phyloP scores from a whole-genome alignment of 2,329 filamentous ascomycete species.

The Macrophomina phaseolina region DNA sequence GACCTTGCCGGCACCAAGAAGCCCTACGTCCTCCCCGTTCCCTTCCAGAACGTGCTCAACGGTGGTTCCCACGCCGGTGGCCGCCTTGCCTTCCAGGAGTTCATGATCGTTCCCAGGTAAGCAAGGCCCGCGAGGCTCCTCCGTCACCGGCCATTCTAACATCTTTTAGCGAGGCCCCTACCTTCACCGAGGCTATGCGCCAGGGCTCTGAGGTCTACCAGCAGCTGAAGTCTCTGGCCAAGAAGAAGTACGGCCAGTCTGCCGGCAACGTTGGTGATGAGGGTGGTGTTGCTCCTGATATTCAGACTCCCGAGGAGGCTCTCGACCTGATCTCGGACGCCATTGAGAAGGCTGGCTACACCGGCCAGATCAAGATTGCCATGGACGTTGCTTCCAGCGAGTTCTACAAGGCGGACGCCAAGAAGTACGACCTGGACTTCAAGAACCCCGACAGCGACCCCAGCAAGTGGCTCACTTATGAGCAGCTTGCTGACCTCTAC shows the following conservation, averaged over 20 bases:
- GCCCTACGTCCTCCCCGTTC: slow-evolving; percentile 62
- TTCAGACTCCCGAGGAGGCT: slow-evolving; percentile 95
- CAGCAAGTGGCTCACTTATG: slow-evolving; percentile 98
- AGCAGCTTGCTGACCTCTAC: slow-evolving; percentile 94
- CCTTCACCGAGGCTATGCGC: slow-evolving; percentile 94
- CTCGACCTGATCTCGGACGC: slow-evolving; percentile 93
- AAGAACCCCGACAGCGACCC: slow-evolving; percentile 99
- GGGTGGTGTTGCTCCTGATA: slow-evolving; percentile 99
- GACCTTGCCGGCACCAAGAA: slow-evolving; percentile 59
- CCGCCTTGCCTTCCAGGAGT: slow-evolving; percentile 70
- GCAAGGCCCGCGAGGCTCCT: slow-evolving; percentile 27
- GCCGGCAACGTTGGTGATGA: slow-evolving; percentile 99
- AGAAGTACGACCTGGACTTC: slow-evolving; percentile 99
- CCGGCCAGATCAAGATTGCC: slow-evolving; percentile 94
- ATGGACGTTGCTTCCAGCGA: slow-evolving; percentile 99
- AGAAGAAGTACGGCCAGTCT: slow-evolving; percentile 99
- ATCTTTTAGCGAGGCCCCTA: slow-evolving; percentile 71
- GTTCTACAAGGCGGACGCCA: slow-evolving; percentile 94
- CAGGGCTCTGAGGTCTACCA: slow-evolving; percentile 98
- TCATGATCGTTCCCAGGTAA: slow-evolving; percentile 60
- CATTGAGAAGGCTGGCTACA: slow-evolving; percentile 95
- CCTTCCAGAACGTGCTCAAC: slow-evolving; percentile 65
- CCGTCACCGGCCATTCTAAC: background rate
- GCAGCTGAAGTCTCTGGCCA: slow-evolving; percentile 92
- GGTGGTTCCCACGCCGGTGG: slow-evolving; percentile 94